Evolutionary conservation across 768 basidiomycete species (phyloP), one percentile per base, ranked within the genome.

Genomic region (Cystobasidium onofrii): DNA sequence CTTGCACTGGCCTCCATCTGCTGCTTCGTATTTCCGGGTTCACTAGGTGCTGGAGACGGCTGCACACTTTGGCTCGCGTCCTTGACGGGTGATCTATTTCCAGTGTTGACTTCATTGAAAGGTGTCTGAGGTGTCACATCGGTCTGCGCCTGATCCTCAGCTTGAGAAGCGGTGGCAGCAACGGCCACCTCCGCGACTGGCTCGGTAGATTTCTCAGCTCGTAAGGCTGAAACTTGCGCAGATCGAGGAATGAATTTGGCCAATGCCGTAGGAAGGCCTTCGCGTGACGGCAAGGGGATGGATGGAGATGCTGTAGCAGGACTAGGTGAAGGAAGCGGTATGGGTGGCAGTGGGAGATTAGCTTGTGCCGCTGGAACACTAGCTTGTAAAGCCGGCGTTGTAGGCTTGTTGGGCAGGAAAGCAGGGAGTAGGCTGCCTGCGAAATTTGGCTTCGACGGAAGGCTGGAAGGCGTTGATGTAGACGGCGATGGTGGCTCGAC

Each of bases 351-450:
- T n/a, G 62, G 31, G 9, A 41, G 33, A 63, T n/a, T 29, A 29
- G 31, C 36, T 33, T 33, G 55, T 9, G 62, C 20, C 39, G 25
- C 31, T 39, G 31, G 34, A 4, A n/a, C 2, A 34, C 23, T 36
- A 25, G 31, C 39, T 12, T 23, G 9, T 39, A 34, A 31, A 12
- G 63, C 15, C 17, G 63, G 29, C 25, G 63, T 27, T 23, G n/a
- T 20, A 6, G 69, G 69, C 39, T 60, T 71, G 13, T 33, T 25
- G 3, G 69, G 69, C 50, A 71, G 34, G 69, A 71, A 71, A 36
- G 69, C 52, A 27, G 69, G 69, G 1, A 71, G 29, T 1, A 71
- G 36, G 33, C 25, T 64, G 31, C 63, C 63, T 25, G 63, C 43
- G 23, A 64, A 64, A 27, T 64, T 64, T 39, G 63, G 63, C 29